phyloP scores from a whole-genome alignment of 2,329 filamentous ascomycete genomes.

The Fusarium cicatricum region DNA sequence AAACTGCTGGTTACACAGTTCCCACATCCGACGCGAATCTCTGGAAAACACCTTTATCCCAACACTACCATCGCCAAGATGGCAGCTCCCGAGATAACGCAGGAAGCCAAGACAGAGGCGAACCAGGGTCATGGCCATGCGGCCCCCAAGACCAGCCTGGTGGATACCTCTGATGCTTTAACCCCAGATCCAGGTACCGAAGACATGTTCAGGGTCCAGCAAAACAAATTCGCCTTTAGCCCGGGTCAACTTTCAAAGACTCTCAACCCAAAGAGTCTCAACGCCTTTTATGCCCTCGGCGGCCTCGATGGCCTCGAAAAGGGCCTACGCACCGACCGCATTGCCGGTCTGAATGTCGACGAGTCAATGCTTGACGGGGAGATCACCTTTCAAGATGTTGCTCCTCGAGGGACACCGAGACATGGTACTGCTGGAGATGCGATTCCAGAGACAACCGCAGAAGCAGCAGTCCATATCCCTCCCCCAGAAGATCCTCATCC shows the following conservation, averaged over 20 bases:
- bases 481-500: conserved; percentile 35
- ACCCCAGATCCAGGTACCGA: conserved; percentile 73
- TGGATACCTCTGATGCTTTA: conserved; percentile 44
- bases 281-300: conserved; percentile 78
- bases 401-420: conserved; percentile 47
- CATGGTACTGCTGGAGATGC: conserved; percentile 46
- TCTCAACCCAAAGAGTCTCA: conserved; percentile 79
- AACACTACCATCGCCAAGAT: conserved; percentile 26
- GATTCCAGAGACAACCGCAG: conserved; percentile 41
- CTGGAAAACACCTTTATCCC: conserved; percentile 3
- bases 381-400: conserved; percentile 72
- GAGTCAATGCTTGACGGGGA: conserved; percentile 70
- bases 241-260: conserved; percentile 83
- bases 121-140: conserved; percentile 8
- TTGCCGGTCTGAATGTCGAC: conserved; percentile 73
- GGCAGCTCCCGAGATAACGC: conserved; percentile 18
- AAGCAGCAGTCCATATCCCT: conserved; percentile 39
- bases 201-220: conserved; percentile 73
- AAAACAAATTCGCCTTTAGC: conserved; percentile 86
- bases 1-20: not conserved
- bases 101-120: conserved; percentile 22
- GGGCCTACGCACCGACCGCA: conserved; percentile 72
- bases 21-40: not conserved
- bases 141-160: conserved; percentile 18
- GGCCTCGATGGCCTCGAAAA: conserved; percentile 77